These are phyloP conservation scores for Pulveroboletus sp. DNA, from an alignment of 768 basidiomycete genomes.

Conservation along the genomic window DNA sequence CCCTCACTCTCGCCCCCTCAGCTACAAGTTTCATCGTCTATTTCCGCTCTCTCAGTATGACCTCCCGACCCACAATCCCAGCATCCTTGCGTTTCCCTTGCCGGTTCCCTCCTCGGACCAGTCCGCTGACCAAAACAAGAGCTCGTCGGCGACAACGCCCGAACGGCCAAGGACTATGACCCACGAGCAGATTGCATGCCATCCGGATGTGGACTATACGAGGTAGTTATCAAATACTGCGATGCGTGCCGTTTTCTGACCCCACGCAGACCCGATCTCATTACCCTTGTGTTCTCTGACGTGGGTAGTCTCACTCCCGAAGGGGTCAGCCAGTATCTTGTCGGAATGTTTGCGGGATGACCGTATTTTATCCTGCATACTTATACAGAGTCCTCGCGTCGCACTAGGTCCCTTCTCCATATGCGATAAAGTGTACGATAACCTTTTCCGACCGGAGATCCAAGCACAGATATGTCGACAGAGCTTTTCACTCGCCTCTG, in stretches of 20 bases:
- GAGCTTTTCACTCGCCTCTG: constrained; percentile 10
- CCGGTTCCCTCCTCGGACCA: constrained; percentile 16
- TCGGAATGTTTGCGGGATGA: constrained; percentile 87
- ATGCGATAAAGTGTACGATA: constrained; percentile 37
- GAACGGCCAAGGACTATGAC: constrained; percentile 47
- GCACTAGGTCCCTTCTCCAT: constrained; percentile 8
- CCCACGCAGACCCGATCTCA: constrained; percentile 73
- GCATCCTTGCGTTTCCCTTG: constrained; percentile 66
- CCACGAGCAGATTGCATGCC: constrained; percentile 72
- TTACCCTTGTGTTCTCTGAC: constrained; percentile 91
- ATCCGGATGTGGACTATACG: constrained; percentile 93
- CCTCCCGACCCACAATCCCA: constrained; percentile 75
- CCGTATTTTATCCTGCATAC: constrained; percentile 7
- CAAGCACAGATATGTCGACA: constrained; percentile 15
- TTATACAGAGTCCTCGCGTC: neutral
- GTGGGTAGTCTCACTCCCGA: constrained; percentile 90
- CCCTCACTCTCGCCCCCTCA: constrained; percentile 32
- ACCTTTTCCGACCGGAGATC: constrained; percentile 26
- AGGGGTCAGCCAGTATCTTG: constrained; percentile 91
- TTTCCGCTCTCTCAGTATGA: constrained; percentile 92
- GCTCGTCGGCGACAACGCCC: constrained; percentile 1
- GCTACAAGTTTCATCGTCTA: constrained; percentile 95
- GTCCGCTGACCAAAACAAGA: constrained; percentile 2
- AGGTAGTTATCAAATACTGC: constrained; percentile 44
- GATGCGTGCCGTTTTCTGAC: constrained; percentile 20